Evolutionary conservation across 257 asterid species (phyloP), one percentile per base, ranked within the genome.

Genomic region (Eucommia ulmoides): DNA sequence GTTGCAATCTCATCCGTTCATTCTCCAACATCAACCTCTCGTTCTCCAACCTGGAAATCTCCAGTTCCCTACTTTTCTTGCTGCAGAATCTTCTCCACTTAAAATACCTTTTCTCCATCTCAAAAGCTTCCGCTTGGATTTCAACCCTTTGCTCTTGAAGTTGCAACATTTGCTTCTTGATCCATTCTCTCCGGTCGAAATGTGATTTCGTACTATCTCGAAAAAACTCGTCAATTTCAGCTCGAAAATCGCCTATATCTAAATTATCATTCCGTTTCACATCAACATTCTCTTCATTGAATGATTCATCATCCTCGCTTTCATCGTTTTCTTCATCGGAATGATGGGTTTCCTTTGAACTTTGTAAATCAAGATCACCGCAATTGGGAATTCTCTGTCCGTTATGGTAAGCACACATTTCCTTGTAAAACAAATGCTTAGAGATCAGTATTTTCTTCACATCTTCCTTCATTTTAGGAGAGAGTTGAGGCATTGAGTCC

Each of bases 371-470:
- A 33, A 48, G 54, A 65, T 70, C 69, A 57, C 50, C 15, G 33
- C 76, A 65, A 53, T 70, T 54, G 19, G 72, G 65, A 41, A 70
- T 65, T 57, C 61, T 61, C 58, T 60, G 76, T 12, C 84, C 79
- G 11, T 70, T 77, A 44, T 77, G 82, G 61, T 74, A 77, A 56
- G 85, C 76, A 68, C 85, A 77, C 71, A 77, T 77, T 66, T 77
- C 85, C 61, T 58, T 60, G 14, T 74, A 77, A 45, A 70, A 71
- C 74, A 77, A 67, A 65, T 77, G 85, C 56, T 77, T 77, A 1
- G 85, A 77, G 69, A 71, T 55, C 44, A 78, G 56, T 47, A 74
- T 65, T 52, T 74, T 78, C 51, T 65, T 49, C 55, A 71, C 86
- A 0, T 64, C 72, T 45, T 74, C 85, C 54, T 77, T 77, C 20